Conservation (phyloP, 176 grass and related monocot genomes). For the Carex scoparia region DNA sequence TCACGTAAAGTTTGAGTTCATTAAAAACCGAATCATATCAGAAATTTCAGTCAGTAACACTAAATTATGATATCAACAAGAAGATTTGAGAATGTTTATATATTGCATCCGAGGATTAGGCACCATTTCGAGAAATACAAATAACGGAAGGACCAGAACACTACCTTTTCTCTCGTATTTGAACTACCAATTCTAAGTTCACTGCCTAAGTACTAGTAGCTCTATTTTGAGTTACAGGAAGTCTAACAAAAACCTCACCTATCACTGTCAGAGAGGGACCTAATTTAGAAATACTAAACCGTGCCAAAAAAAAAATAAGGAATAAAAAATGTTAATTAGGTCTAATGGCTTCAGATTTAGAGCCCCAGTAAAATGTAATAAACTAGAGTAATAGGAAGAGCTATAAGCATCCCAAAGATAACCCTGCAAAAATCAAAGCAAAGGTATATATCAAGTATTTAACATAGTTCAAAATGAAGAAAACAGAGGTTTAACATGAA, state of each 20-base stretch:
- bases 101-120: slow-evolving; percentile 3
- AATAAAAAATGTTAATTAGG: slow-evolving; percentile 15
- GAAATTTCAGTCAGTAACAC: background rate
- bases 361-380: slow-evolving; percentile 54
- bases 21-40: background rate
- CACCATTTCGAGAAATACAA: background rate
- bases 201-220: background rate
- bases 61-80: background rate
- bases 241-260: slow-evolving; percentile 13
- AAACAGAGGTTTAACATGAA: background rate
- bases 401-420: slow-evolving; percentile 53
- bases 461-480: background rate
- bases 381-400: slow-evolving; percentile 45
- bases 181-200: slow-evolving; percentile 15
- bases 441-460: background rate
- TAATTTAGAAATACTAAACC: background rate
- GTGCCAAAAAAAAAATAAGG: background rate
- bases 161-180: background rate
- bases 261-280: slow-evolving; percentile 10
- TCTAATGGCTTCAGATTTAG: slow-evolving; percentile 22
- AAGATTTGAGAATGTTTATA: background rate
- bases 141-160: background rate
- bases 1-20: no score
- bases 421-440: slow-evolving; percentile 29
- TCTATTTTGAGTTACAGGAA: slow-evolving; percentile 7